Percentiles rank a stretch among this genome's conserved stretches.
Conservation (phyloP, 345 rosid species). For the Eutrema yunnanense region DNA sequence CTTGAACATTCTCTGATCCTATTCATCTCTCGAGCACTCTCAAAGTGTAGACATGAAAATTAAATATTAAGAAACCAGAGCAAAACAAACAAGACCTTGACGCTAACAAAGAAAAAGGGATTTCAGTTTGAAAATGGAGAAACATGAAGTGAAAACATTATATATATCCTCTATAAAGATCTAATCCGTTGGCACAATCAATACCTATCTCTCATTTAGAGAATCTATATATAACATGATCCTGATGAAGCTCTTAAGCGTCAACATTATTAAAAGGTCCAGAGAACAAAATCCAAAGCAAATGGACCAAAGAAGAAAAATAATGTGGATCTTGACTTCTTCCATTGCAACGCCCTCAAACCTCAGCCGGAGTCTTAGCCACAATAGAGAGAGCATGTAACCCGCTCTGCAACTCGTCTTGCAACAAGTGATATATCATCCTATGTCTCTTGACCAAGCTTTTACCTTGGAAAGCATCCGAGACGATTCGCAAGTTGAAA, state of each 20-base stretch:
- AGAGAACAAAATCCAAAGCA: slow-evolving; percentile 6
- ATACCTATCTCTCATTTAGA: not conserved
- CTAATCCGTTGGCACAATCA: not conserved
- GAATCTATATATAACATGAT: slow-evolving; percentile 5
- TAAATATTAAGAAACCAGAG: slow-evolving; percentile 1
- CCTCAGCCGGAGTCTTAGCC: slow-evolving; percentile 31
- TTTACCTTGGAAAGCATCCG: slow-evolving; percentile 29
- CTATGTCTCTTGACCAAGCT: slow-evolving; percentile 36
- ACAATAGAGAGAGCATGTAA: slow-evolving; percentile 33
- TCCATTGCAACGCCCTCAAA: slow-evolving; percentile 6
- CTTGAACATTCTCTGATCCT: not conserved
- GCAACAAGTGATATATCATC: slow-evolving; percentile 20
- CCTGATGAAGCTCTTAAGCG: slow-evolving; percentile 1
- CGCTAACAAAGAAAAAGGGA: not conserved
- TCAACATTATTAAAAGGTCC: slow-evolving; percentile 1
- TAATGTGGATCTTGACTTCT: slow-evolving; percentile 6
- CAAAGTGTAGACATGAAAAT: not conserved
- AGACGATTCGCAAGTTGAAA: slow-evolving; percentile 28
- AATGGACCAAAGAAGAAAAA: slow-evolving; percentile 7
- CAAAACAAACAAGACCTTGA: not conserved
- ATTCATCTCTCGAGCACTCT: slow-evolving; percentile 6
- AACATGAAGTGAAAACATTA: slow-evolving; percentile 6
- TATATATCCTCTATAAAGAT: slow-evolving; percentile 1
- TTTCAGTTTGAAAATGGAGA: not conserved
- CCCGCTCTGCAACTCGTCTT: slow-evolving; percentile 30